Percentiles rank a stretch among this genome's conserved stretches.
Conservation (phyloP, 2,329 filamentous ascomycete genomes). For the Penicillium psychrosexuale region DNA sequence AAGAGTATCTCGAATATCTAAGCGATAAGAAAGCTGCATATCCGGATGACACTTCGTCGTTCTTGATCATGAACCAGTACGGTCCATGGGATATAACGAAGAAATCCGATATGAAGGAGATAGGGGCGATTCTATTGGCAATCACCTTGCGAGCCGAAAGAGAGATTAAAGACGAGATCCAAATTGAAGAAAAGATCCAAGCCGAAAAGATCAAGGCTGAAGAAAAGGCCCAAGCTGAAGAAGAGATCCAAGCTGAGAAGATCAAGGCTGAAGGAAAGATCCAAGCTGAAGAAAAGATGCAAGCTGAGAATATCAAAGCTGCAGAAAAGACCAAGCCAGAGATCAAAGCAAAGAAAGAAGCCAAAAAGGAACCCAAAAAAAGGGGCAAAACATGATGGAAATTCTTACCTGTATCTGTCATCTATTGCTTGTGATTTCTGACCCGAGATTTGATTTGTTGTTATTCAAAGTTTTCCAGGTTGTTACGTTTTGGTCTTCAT, state of each 20-base stretch:
- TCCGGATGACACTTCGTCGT: fast-evolving
- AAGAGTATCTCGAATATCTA: background rate
- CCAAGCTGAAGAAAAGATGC: too few relatives aligned
- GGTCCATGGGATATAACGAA: background rate
- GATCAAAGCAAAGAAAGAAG: too few relatives aligned
- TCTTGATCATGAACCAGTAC: background rate
- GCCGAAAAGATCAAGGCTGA: too few relatives aligned
- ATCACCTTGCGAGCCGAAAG: background rate
- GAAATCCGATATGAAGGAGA: fast-evolving
- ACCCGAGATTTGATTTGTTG: background rate
- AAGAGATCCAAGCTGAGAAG: too few relatives aligned
- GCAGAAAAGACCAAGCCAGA: too few relatives aligned
- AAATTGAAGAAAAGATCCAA: too few relatives aligned
- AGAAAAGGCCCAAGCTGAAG: too few relatives aligned
- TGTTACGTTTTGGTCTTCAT: background rate
- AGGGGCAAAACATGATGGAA: too few relatives aligned
- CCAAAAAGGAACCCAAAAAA: too few relatives aligned
- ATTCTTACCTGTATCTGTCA: background rate
- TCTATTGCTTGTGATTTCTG: too few relatives aligned
- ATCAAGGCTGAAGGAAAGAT: too few relatives aligned
- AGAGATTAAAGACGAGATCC: background rate
- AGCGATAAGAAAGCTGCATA: background rate
- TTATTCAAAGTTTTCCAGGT: background rate
- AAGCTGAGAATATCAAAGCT: too few relatives aligned
- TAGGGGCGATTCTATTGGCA: background rate